Evolutionary conservation across 78 protist genomes (phyloP), one percentile per base, ranked within the genome.

Genomic region (Guillardia theta): DNA sequence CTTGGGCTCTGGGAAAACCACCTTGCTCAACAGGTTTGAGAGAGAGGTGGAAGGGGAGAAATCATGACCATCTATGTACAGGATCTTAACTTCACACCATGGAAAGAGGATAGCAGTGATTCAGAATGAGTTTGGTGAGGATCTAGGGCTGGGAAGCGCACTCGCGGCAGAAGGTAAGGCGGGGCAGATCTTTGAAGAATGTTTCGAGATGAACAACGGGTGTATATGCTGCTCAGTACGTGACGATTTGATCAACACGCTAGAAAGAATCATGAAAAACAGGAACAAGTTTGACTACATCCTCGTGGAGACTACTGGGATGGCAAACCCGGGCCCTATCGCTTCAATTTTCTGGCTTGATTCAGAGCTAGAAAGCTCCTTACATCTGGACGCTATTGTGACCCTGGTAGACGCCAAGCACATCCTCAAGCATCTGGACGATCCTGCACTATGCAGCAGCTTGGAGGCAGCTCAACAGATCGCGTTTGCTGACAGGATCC

Each of bases 131-230:
- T 70, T 70, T 33, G 83, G 83, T 10, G 83, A 70, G 6, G 83
- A 70, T 6, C 83, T 70, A 36, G 83, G 83, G 41, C 83, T 70
- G 15, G 83, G 83, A 24, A 70, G 83, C 83, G 41, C 83, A 36
- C 8, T 70, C 46, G 1, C 6, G 12, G 83, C 83, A 70, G 83
- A 70, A 6, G 83, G 83, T 24, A 24, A 12, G 6, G 83, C 46
- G 12, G 83, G 83, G 0, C 46, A 70, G 22, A 43, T 48, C 21
- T 88, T 92, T 53, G 96, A 93, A 27, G 97, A 96, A 92, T 95
- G 97, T 95, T 92, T 95, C 47, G 97, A 96, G 92, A 88, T 96
- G 48, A 95, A 95, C 43, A 96, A 96, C 92, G 97, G 97, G 44
- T 80, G 44, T 10, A 24, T 78, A 3, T 83, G 46, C 64, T 36